Base-by-base conservation (phyloP, 345 rosid genomes). In the Salix exigua region DNA sequence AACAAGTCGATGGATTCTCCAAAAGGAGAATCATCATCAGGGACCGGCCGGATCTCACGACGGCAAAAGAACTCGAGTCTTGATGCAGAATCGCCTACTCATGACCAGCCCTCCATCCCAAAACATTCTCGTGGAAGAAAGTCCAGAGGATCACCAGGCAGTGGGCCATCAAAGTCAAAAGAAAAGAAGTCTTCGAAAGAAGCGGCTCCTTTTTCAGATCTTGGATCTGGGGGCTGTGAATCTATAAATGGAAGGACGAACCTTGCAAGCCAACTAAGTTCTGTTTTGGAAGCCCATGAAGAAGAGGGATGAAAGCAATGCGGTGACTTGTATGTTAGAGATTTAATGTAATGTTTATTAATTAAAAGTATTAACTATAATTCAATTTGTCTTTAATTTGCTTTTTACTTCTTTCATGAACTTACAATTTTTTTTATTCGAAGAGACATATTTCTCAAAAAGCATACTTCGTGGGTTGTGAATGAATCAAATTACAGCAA, bases 1-100 rank as follows among this genome's bases (percentile, higher is more conserved):
- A 81, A 73, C 58, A 51, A 10, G n/a, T 33, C 79, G 2, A n/a
- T 64, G 63, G 88, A 82, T 37, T 84, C 88, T 37, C 74, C 82
- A 2, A 53, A 67, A 28, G 48, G 70, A 26, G 83, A 83, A 7
- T 48, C 87, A 5, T 48, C 87, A 12, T 4, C 64, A 2, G 70
- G 18, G 37, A 64, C 38, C 12, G 28, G 18, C 61, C 68, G 55
- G 6, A 37, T 30, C 53, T 40, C 78, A 13, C 82, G 73, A 66
- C 38, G 73, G 68, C 78, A 63, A 17, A 74, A 53, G 2, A 82
- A 25, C 46, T 46, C 77, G 17, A 53, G 44, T 28, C 64, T 18
- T 4, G 83, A 77, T 14, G 40, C 12, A 48, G 80, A 74, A 46
- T 74, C 81, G 8, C 76, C 81, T 5, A 53, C 33, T 8, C 71